Percentiles rank a stretch among this genome's conserved stretches.
These are phyloP conservation scores for Peterozyma toletana DNA, from an alignment of 805 yeast genomes.

Conservation along the genomic window DNA sequence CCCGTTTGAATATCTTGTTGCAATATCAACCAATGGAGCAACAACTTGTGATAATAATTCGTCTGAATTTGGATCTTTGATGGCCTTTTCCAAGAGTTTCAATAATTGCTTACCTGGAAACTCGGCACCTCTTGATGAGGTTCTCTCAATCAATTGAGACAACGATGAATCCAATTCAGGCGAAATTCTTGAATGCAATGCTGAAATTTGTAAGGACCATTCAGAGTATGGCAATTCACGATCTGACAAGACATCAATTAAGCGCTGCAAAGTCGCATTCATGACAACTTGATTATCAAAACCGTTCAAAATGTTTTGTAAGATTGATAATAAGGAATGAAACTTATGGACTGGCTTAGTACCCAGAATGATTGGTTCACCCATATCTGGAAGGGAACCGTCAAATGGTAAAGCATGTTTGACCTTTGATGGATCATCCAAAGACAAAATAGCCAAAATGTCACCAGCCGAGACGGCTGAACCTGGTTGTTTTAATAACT, in stretches of 20 bases:
- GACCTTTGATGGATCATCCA: slow-evolving; percentile 96
- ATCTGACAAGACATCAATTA: slow-evolving; percentile 68
- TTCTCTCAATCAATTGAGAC: slow-evolving; percentile 58
- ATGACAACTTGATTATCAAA: slow-evolving; percentile 93
- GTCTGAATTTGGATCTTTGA: slow-evolving; percentile 43
- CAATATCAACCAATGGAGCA: slow-evolving; percentile 69
- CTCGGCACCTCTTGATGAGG: slow-evolving; percentile 59
- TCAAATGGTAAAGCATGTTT: slow-evolving; percentile 94
- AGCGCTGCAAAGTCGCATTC: slow-evolving; percentile 71
- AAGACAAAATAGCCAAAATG: slow-evolving; percentile 85
- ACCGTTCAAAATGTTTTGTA: slow-evolving; percentile 79
- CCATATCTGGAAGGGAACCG: slow-evolving; percentile 86
- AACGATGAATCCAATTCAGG: slow-evolving; percentile 64
- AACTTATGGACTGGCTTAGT: slow-evolving; percentile 77
- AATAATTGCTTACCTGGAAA: slow-evolving; percentile 89
- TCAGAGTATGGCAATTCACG: slow-evolving; percentile 87
- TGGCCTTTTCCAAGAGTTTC: slow-evolving; percentile 60
- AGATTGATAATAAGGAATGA: slow-evolving; percentile 46
- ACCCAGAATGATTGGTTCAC: slow-evolving; percentile 78
- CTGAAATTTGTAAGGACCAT: slow-evolving; percentile 82
- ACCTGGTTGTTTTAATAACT: slow-evolving; percentile 94
- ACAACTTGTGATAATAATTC: slow-evolving; percentile 47
- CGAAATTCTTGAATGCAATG: slow-evolving; percentile 88
- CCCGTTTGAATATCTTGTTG: slow-evolving; percentile 66
- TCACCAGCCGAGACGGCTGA: slow-evolving; percentile 97